Evolutionary conservation across 2,329 filamentous ascomycete genomes (phyloP), one percentile per base, ranked within the genome.

Genomic region (Paraphaeosphaeria minitans): DNA sequence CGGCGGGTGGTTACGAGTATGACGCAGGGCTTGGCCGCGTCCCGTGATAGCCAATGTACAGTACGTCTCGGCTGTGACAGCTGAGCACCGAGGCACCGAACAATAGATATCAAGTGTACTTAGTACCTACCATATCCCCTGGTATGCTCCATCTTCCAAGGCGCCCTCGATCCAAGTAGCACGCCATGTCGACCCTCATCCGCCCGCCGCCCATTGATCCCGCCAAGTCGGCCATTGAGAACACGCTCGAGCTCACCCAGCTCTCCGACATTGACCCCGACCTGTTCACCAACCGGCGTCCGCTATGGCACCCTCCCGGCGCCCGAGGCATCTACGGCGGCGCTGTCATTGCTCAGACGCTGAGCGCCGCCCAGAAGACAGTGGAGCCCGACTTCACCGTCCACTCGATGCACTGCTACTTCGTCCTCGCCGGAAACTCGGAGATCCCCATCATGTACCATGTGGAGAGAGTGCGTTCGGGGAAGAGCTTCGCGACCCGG

Each of bases 341-440:
- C 65, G 88, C 91, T 57, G 93, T 96, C 39, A 97, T 99, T 67
- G 93, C 94, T 49, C 94, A 98, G 83, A 93, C 86, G 71, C 88
- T 97, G 27, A 85, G 90, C 47, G 92, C 95, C 1, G 95, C 92
- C 24, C 93, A 97, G 77, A 87, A 88, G 72, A 99, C 95, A 9
- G 91, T 99, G 2, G 89, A 90, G 0, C 76, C 82, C 27, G 83
- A 91, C 74, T 97, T 97, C 78, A 85, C 88, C 59, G 87, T 95
- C 51, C 95, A 99, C 82, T 94, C 90, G 73, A 97, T 96, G 90
- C 95, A 99, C 84, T 98, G 95, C 85, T 99, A 98, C 82, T 99
- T 99, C 77, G 88, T 99, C 35, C 87, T 98, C 1, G 93, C 94
- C 4, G 95, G 95, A 29, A 91, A 94, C 72, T 84, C 87, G 13